phyloP scores from a whole-genome alignment of 331 rosid genomes.

The Arachis monticola region DNA sequence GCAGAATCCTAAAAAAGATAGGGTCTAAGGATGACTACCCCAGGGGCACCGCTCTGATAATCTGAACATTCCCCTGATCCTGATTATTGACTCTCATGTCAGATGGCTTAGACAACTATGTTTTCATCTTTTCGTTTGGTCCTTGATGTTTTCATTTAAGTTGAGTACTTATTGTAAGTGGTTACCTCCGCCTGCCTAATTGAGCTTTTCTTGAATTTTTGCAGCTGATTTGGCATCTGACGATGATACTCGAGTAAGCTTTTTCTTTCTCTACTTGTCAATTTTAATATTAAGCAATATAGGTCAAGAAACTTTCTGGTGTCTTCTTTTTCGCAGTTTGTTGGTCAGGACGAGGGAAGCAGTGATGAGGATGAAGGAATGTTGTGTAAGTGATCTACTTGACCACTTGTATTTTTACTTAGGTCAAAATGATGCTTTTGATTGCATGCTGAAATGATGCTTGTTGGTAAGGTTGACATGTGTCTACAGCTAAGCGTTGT shows the following conservation, averaged over 20 bases:
- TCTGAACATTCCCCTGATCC: background rate
- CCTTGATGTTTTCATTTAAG: constrained; percentile 22
- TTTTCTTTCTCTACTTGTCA: constrained; percentile 11
- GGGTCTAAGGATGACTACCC: background rate
- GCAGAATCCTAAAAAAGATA: background rate
- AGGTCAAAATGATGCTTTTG: constrained; percentile 4
- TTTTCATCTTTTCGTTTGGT: constrained; percentile 4
- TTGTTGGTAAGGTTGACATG: constrained; percentile 6
- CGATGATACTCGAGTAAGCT: constrained; percentile 60
- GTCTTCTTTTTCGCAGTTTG: constrained; percentile 55
- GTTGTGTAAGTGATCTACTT: constrained; percentile 70
- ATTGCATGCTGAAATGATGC: constrained; percentile 22
- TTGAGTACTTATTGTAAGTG: constrained; percentile 8
- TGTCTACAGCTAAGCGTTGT: constrained; percentile 1
- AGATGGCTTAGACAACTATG: constrained; percentile 1
- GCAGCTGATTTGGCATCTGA: constrained; percentile 76
- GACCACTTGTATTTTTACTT: background rate
- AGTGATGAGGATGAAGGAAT: constrained; percentile 89
- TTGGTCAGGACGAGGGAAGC: constrained; percentile 71
- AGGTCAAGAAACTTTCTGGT: constrained; percentile 30
- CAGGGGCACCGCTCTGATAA: background rate
- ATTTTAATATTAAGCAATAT: constrained; percentile 19
- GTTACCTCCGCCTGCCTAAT: constrained; percentile 40
- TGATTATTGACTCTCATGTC: background rate
- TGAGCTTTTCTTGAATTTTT: constrained; percentile 39